These are phyloP conservation scores for Cyclotella sp. DNA, from an alignment of 108 stramenopile genomes.

Conservation along the genomic window DNA sequence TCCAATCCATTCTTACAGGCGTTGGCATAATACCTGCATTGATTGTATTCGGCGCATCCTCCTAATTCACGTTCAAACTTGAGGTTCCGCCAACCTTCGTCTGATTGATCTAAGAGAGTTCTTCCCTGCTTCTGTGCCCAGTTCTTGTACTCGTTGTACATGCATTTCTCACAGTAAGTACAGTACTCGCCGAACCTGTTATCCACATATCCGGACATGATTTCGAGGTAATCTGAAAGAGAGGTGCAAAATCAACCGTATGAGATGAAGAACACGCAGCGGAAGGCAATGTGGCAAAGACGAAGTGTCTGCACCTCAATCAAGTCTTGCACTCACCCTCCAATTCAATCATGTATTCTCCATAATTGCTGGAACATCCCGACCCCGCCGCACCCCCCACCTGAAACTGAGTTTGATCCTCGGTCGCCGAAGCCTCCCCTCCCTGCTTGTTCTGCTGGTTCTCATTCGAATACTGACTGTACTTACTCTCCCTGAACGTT, in stretches of 20 bases:
- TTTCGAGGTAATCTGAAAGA: slow-evolving; percentile 63
- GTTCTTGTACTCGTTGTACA: slow-evolving; percentile 38
- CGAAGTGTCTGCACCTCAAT: not conserved
- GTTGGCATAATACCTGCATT: slow-evolving; percentile 38
- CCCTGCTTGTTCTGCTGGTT: not conserved
- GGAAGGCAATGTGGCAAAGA: too few relatives aligned
- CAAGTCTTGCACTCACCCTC: slow-evolving; percentile 7
- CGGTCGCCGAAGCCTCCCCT: not conserved
- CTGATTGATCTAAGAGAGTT: not conserved
- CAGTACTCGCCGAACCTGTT: slow-evolving; percentile 70
- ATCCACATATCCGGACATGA: slow-evolving; percentile 66
- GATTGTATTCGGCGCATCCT: slow-evolving; percentile 41
- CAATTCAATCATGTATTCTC: slow-evolving; percentile 80
- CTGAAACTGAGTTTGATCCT: not conserved
- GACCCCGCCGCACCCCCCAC: slow-evolving; percentile 36
- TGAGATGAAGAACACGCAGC: too few relatives aligned
- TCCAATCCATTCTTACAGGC: slow-evolving; percentile 18
- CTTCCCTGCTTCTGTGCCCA: slow-evolving; percentile 33
- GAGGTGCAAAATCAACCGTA: not conserved
- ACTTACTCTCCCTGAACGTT: slow-evolving; percentile 2
- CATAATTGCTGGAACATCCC: slow-evolving; percentile 76
- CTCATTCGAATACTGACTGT: slow-evolving; percentile 8
- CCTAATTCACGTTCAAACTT: slow-evolving; percentile 37
- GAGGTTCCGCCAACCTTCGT: slow-evolving; percentile 19
- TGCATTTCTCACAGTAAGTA: slow-evolving; percentile 47